Base-by-base conservation (phyloP, 352 stramenopile genomes). In the Phytophthora nicotianae region DNA sequence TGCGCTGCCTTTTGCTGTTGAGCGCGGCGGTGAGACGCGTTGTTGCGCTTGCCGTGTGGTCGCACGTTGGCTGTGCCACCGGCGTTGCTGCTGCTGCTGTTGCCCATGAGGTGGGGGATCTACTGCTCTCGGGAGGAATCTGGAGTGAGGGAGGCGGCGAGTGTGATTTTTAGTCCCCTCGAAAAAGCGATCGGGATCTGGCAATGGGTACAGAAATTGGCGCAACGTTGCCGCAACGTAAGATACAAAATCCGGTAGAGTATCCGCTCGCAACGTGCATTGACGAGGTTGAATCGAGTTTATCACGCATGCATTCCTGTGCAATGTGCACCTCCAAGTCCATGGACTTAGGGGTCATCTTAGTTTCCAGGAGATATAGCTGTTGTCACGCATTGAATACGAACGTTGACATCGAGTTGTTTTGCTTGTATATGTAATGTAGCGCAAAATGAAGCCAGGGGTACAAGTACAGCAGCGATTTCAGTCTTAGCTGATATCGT, bases 81-180 rank as follows among this genome's bases (percentile, higher is more conserved):
- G 20, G 42, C 62, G 54, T 70, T 75, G 67, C 62, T 89, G 66
- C 79, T 90, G 65, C 72, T 78, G 58, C 75, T 89, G 77, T 91
- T 91, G 71, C 82, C 82, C 82, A 91, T 91, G 37, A 40, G 2
- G 13, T 45, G 21, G 26, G 38, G 43, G 33, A 37, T 40, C 32
- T 38, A 38, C 11, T 38, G 32, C 32, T n/a, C 32, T 16, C n/a
- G 10, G 35, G 40, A 35, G 43, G 40, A 60, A 70, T 63, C 50
- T 52, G 21, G 26, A 74, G 50, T 70, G 65, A 70, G 54, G 40
- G 45, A 63, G 51, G 29, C 16, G 2, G 5, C 3, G 8, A 32
- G 23, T 14, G 17, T 9, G 19, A 27, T 26, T 45, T 61, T 58
- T 48, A 20, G n/a, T 26, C 23, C 49, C 49, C 29, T 35, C 29